Evolutionary conservation across 2,329 filamentous ascomycete genomes (phyloP), one percentile per base, ranked within the genome.

Genomic region (Esteya vermicola): DNA sequence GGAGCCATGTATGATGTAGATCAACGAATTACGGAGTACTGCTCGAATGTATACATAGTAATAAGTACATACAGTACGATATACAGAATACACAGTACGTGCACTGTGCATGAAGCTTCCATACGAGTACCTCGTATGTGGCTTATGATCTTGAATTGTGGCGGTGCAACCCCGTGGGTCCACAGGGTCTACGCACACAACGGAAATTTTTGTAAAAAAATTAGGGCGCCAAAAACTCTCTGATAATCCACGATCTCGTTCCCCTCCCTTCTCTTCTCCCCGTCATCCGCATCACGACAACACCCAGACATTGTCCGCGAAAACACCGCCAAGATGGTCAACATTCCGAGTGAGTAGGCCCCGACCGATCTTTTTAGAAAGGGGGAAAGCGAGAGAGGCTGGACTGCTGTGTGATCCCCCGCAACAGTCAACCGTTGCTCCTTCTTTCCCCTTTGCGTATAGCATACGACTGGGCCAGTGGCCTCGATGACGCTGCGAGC

Each of bases 261-360:
- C 20, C 20, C 25, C 16, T 38, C 26, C 39, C 32, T 26, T 31
- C 33, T 34, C 25, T 26, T 28, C 31, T n/a, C n/a, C n/a, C 21
- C 19, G 22, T 20, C 40, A 33, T 30, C 25, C 35, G 30, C 30
- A 38, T 31, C 41, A 31, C 27, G 20, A 36, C 38, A 36, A 37
- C 35, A 41, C 40, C 33, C 20, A 41, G 42, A 35, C 28, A 32
- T 42, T 33, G 42, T n/a, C 31, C 31, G 27, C 14, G 14, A 16
- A 31, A 47, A 44, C 37, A 47, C 52, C 52, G 54, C 40, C 50
- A 57, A 55, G 48, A 57, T 57, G 82, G 82, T 88, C 67, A 88
- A 88, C 80, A 76, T 86, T 68, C 82, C 82, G 57, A 86, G 47
- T 49, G 41, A 47, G 47, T 49, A 41, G 36, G 19, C 19, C 8